Base-by-base conservation (phyloP, 2,329 filamentous ascomycete species). In the Beauveria sp. region DNA sequence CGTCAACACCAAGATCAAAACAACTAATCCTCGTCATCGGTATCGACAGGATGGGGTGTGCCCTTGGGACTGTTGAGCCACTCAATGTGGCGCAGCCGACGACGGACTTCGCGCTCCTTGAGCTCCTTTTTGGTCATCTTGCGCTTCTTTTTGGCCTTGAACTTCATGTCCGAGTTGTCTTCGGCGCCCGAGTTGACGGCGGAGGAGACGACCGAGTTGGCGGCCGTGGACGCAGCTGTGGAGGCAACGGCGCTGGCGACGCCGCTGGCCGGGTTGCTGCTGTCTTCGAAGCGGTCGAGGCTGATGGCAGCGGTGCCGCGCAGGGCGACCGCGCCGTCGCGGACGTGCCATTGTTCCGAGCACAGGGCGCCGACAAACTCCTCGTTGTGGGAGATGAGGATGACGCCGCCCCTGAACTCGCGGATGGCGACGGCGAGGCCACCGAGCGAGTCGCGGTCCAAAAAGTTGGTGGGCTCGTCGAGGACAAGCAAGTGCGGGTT, bases 371-470 rank as follows among this genome's bases (percentile, higher is more conserved):
- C 93, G 57, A 99, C 93, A 71, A 99, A 99, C 76, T 99, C 95
- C 73, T 98, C 93, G 84, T 99, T 98, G 79, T 99, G 95, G 65
- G 93, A 97, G 76, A 99, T 99, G 88, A 99, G 96, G 66, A 99
- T 93, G 2, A 99, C 95, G 75, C 95, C 95, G 67, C 95, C 95
- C 80, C 92, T 96, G 86, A 96, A 99, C 73, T 98, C 95, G 68
- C 93, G 91, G 71, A 99, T 98, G 67, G 95, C 95, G 46, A 96
- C 92, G n/a, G 95, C 93, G 61, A 99, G 85, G 75, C 93, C 95
- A 72, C 95, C 96, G 20, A 99, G 88, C 18, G 93, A 96, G 78
- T 99, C 95, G 69, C 95, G 92, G 73, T 99, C 95, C 81, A 99
- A 87, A 84, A 97, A 99, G 81, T 99, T 99, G 74, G 95, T 98